Percentiles rank a stretch among this genome's conserved stretches.
Conservation (phyloP, 176 grass and related monocot genomes). For the Aegilops tauschii region DNA sequence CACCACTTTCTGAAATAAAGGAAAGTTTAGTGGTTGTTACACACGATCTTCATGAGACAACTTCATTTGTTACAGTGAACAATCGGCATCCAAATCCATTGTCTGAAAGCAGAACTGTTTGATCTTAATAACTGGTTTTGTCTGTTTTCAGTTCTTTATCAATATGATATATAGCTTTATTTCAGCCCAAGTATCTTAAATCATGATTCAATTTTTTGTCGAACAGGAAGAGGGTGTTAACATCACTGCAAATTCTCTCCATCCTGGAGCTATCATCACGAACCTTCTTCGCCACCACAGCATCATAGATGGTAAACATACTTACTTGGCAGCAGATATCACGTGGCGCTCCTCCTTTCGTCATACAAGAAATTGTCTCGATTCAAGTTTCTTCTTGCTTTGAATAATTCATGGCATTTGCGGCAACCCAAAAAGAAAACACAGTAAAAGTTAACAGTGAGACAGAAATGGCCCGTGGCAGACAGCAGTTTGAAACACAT, state of each 20-base stretch:
- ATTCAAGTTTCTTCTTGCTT: neutral
- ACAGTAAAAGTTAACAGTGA: no score
- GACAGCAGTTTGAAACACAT: no score
- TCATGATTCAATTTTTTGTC: neutral
- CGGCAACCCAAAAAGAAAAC: neutral
- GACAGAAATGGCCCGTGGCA: no score
- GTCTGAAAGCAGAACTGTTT: no score
- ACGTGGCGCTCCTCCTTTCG: neutral
- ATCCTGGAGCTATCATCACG: constrained; percentile 87
- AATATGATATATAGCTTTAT: neutral
- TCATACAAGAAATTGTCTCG: neutral
- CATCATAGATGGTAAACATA: constrained; percentile 74
- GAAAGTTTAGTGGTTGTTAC: neutral
- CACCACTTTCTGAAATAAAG: neutral
- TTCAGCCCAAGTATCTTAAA: neutral
- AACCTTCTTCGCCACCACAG: constrained; percentile 94
- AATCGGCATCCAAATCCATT: neutral
- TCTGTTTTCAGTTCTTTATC: neutral
- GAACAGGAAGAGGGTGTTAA: constrained; percentile 72
- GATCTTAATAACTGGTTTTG: neutral
- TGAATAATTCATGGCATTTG: neutral
- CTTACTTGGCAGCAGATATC: neutral
- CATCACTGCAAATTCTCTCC: constrained; percentile 95
- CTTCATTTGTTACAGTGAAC: neutral
- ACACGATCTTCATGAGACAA: neutral